Evolutionary conservation across 352 stramenopile species (phyloP).

Genomic region (Peronospora belbahrii): DNA sequence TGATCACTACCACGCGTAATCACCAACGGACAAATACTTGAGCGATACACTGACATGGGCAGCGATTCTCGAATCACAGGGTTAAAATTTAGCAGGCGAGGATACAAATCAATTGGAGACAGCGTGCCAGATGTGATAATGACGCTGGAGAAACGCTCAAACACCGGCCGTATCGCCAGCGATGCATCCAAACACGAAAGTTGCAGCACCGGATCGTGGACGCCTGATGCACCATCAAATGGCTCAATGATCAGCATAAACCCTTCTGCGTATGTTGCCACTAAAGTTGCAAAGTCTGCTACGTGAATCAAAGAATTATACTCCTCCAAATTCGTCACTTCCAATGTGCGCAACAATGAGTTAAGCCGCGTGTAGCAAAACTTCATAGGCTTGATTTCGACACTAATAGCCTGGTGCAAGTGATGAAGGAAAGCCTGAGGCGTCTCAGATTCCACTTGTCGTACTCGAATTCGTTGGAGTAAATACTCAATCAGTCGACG

Average conservation of each 20-base stretch:
- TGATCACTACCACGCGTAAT: slow-evolving; percentile 97
- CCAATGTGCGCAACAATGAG: slow-evolving; percentile 92
- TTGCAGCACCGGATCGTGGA: slow-evolving; percentile 83
- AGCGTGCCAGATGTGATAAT: slow-evolving; percentile 93
- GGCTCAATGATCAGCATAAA: slow-evolving; percentile 98
- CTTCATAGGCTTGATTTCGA: slow-evolving; percentile 96
- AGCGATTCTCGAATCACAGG: slow-evolving; percentile 94
- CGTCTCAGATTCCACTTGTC: slow-evolving; percentile 94
- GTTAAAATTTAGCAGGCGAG: slow-evolving; percentile 96
- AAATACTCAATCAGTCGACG: slow-evolving; percentile 94
- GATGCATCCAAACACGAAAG: slow-evolving; percentile 96
- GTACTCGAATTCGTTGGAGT: slow-evolving; percentile 68
- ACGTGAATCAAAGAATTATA: slow-evolving; percentile 93
- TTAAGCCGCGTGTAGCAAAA: slow-evolving; percentile 97
- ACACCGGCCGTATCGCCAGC: slow-evolving; percentile 96
- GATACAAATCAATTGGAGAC: slow-evolving; percentile 98
- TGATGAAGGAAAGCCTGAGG: slow-evolving; percentile 94
- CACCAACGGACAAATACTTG: slow-evolving; percentile 96
- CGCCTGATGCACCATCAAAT: slow-evolving; percentile 74
- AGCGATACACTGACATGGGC: slow-evolving; percentile 97
- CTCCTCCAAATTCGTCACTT: slow-evolving; percentile 97
- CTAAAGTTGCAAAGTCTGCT: slow-evolving; percentile 95
- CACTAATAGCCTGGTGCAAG: slow-evolving; percentile 87
- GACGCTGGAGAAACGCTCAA: slow-evolving; percentile 90
- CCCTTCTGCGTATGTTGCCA: slow-evolving; percentile 95